These are phyloP conservation scores for Venturia carpophila DNA, from an alignment of 2,329 filamentous ascomycete genomes.

Conservation along the genomic window DNA sequence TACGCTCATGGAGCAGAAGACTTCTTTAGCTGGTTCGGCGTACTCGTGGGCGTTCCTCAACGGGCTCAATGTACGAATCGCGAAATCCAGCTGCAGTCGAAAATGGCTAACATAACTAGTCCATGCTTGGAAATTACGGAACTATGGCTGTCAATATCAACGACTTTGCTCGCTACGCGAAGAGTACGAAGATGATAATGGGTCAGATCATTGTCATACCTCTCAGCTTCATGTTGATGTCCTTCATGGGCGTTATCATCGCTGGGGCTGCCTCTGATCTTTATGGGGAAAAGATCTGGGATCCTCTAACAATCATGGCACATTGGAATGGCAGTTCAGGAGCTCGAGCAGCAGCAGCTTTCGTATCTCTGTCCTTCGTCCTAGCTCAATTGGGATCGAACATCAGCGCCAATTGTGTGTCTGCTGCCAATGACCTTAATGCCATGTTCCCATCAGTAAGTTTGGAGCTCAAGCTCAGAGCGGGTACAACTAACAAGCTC, in stretches of 20 bases:
- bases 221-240: slow-evolving; percentile 23
- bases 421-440: slow-evolving; percentile 36
- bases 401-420: slow-evolving; percentile 25
- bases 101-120: slow-evolving; percentile 16
- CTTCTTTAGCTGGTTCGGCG: neutral
- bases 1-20: slow-evolving; percentile 22
- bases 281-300: slow-evolving; percentile 24
- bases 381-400: slow-evolving; percentile 25
- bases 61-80: slow-evolving; percentile 21
- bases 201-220: slow-evolving; percentile 24
- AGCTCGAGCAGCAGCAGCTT: slow-evolving; percentile 24
- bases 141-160: slow-evolving; percentile 16
- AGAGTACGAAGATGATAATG: slow-evolving; percentile 21
- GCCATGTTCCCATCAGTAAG: slow-evolving; percentile 27
- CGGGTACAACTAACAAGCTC: neutral
- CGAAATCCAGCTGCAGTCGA: slow-evolving; percentile 23
- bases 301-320: slow-evolving; percentile 19
- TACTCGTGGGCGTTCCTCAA: slow-evolving; percentile 18
- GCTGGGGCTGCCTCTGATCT: slow-evolving; percentile 23
- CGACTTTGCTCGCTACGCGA: slow-evolving; percentile 22
- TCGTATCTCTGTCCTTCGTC: slow-evolving; percentile 25
- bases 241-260: slow-evolving; percentile 24
- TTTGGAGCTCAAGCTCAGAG: neutral
- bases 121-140: slow-evolving; percentile 18
- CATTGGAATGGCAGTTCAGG: slow-evolving; percentile 22